These are phyloP conservation scores for Lignosus rhinocerotis DNA, from an alignment of 1,284 basidiomycete genomes.

Conservation along the genomic window DNA sequence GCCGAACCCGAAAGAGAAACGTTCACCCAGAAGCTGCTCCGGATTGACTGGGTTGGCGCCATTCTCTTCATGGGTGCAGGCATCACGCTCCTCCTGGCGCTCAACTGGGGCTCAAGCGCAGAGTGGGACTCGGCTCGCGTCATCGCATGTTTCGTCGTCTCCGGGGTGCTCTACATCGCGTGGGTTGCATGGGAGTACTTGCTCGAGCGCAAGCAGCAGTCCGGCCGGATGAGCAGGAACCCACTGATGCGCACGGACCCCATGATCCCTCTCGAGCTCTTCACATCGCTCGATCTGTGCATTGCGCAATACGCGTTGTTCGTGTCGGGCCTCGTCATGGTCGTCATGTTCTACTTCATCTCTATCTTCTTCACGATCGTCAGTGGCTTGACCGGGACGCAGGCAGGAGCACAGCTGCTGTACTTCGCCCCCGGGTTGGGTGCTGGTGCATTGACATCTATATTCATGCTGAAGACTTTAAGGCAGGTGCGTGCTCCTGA, in stretches of 20 bases:
- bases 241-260: slow-evolving; percentile 37
- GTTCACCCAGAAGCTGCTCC: slow-evolving; percentile 36
- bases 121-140: slow-evolving; percentile 35
- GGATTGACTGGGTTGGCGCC: slow-evolving; percentile 50
- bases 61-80: slow-evolving; percentile 38
- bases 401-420: slow-evolving; percentile 46
- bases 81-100: slow-evolving; percentile 38
- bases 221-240: slow-evolving; percentile 5
- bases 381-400: slow-evolving; percentile 36
- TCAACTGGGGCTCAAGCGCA: slow-evolving; percentile 38
- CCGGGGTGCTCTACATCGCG: slow-evolving; percentile 36
- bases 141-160: slow-evolving; percentile 42
- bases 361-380: slow-evolving; percentile 52
- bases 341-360: slow-evolving; percentile 55
- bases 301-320: slow-evolving; percentile 41
- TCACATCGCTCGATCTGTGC: slow-evolving; percentile 40
- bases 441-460: slow-evolving; percentile 32
- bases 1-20: slow-evolving; percentile 17
- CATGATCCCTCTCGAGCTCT: slow-evolving; percentile 44
- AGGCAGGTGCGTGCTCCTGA: slow-evolving; percentile 15
- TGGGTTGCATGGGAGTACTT: slow-evolving; percentile 44
- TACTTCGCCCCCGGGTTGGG: slow-evolving; percentile 51
- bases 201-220: slow-evolving; percentile 33
- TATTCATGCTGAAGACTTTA: slow-evolving; percentile 31
- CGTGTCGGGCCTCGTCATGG: slow-evolving; percentile 47